phyloP scores from a whole-genome alignment of 1,139 yeast species.

The Martiniozyma asiatica region DNA sequence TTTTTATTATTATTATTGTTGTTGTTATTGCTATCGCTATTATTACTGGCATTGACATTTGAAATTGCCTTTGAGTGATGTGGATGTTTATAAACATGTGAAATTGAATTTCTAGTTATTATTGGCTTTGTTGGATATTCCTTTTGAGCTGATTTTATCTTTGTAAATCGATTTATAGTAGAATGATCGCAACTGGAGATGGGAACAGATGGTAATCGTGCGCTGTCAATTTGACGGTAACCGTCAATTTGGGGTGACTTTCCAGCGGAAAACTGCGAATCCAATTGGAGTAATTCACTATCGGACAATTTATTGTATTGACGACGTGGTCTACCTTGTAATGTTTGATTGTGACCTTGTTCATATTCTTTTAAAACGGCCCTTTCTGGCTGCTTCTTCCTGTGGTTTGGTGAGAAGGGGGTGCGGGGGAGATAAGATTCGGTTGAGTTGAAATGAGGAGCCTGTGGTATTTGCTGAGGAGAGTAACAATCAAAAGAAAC shows the following conservation, averaged over 20 bases:
- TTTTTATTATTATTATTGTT: conserved; percentile 9
- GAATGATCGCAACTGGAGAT: conserved; percentile 11
- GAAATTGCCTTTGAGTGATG: too few relatives aligned
- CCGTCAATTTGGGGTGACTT: conserved; percentile 3
- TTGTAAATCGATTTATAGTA: conserved; percentile 9
- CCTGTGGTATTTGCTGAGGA: neutral
- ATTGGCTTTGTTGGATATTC: conserved; percentile 22
- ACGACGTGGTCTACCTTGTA: conserved; percentile 30
- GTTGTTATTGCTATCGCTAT: too few relatives aligned
- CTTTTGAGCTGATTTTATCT: conserved; percentile 8
- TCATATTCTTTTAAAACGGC: too few relatives aligned
- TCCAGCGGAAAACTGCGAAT: conserved; percentile 32
- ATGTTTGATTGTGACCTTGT: conserved; percentile 7
- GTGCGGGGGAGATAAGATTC: too few relatives aligned
- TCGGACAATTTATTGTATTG: conserved; percentile 50
- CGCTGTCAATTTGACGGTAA: conserved; percentile 9
- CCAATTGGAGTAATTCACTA: conserved; percentile 51
- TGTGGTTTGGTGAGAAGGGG: conserved; percentile 4
- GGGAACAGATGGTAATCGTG: conserved; percentile 11
- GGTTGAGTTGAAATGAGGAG: too few relatives aligned
- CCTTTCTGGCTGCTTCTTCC: too few relatives aligned
- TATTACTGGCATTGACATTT: too few relatives aligned
- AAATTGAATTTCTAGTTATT: conserved; percentile 24
- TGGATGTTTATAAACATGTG: conserved; percentile 31
- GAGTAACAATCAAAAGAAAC: neutral